phyloP scores from a whole-genome alignment of 2,329 filamentous ascomycete genomes.

The Diaporthe sp. region DNA sequence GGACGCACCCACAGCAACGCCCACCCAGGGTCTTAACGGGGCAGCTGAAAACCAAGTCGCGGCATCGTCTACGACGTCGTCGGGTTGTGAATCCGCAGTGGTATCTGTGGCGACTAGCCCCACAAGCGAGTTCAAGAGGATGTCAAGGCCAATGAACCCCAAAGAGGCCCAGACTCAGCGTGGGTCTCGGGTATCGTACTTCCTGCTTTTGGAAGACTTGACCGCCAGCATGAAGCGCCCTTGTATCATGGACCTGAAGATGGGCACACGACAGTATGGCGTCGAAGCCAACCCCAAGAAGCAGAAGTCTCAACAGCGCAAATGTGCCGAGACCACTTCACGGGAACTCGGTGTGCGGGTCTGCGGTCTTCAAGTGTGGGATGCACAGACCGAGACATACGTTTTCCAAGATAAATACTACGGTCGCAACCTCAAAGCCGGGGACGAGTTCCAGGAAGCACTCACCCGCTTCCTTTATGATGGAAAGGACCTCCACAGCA shows the following conservation, averaged over 20 bases:
- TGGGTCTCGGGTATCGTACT: constrained; percentile 85
- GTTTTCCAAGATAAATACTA: constrained; percentile 99
- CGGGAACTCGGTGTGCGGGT: constrained; percentile 91
- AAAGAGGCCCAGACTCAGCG: constrained; percentile 79
- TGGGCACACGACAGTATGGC: constrained; percentile 98
- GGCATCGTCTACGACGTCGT: constrained; percentile 43
- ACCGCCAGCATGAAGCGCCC: constrained; percentile 97
- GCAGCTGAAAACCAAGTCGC: constrained; percentile 38
- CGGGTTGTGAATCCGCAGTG: constrained; percentile 51
- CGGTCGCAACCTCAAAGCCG: constrained; percentile 88
- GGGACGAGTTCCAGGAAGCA: constrained; percentile 88
- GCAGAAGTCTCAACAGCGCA: constrained; percentile 90
- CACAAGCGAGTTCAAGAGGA: constrained; percentile 55
- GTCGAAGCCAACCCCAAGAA: constrained; percentile 94
- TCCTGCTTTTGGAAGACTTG: constrained; percentile 92
- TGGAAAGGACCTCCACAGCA: constrained; percentile 83
- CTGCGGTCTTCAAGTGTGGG: constrained; percentile 97
- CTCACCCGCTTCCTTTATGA: constrained; percentile 93
- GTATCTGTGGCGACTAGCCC: constrained; percentile 56
- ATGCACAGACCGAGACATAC: constrained; percentile 84
- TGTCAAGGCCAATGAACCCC: constrained; percentile 77
- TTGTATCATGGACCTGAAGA: constrained; percentile 97
- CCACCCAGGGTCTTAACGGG: constrained; percentile 33
- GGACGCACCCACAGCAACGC: constrained; percentile 32
- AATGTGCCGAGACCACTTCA: constrained; percentile 93